phyloP scores from a whole-genome alignment of 2,329 filamentous ascomycete genomes.

The Sporothrix luriei region DNA sequence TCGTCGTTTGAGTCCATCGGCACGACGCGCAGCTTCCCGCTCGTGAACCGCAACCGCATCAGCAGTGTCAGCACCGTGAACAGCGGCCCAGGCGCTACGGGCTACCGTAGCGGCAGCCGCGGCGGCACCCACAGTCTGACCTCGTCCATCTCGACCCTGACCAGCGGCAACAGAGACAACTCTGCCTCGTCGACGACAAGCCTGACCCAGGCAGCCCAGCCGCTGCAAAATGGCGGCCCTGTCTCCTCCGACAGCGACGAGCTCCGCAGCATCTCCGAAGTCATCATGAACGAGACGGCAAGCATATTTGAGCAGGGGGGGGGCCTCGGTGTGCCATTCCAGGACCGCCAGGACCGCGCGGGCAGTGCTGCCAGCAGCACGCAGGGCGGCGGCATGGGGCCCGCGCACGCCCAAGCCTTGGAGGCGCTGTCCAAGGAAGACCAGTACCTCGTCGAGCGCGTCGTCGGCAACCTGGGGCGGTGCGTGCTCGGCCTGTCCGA shows the following conservation, averaged over 20 bases:
- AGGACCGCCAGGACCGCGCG: slow-evolving; percentile 20
- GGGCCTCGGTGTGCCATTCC: slow-evolving; percentile 27
- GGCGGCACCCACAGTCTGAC: slow-evolving; percentile 20
- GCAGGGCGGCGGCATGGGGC: not conserved
- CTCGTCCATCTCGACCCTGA: slow-evolving; percentile 24
- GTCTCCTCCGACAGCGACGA: slow-evolving; percentile 49
- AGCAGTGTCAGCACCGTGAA: slow-evolving; percentile 22
- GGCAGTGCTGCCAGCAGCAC: slow-evolving; percentile 4
- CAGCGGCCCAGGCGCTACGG: slow-evolving; percentile 41
- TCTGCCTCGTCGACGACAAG: not conserved
- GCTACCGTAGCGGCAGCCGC: slow-evolving; percentile 23
- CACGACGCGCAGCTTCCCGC: slow-evolving; percentile 64
- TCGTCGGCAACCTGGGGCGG: slow-evolving; percentile 62
- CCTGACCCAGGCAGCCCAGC: not conserved
- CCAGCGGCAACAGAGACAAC: not conserved
- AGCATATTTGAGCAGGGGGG: slow-evolving; percentile 45
- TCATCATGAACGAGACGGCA: slow-evolving; percentile 53
- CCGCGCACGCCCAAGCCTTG: slow-evolving; percentile 43
- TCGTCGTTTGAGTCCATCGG: slow-evolving; percentile 61
- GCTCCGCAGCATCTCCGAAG: slow-evolving; percentile 52
- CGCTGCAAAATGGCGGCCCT: not conserved
- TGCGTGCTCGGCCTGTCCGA: slow-evolving; percentile 63
- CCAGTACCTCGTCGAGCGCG: slow-evolving; percentile 60
- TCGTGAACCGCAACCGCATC: slow-evolving; percentile 46
- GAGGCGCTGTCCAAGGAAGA: slow-evolving; percentile 58